Percentiles rank a stretch among this genome's conserved stretches.
phyloP scores from a whole-genome alignment of 305 asterid species.

The Fraxinus floribunda region DNA sequence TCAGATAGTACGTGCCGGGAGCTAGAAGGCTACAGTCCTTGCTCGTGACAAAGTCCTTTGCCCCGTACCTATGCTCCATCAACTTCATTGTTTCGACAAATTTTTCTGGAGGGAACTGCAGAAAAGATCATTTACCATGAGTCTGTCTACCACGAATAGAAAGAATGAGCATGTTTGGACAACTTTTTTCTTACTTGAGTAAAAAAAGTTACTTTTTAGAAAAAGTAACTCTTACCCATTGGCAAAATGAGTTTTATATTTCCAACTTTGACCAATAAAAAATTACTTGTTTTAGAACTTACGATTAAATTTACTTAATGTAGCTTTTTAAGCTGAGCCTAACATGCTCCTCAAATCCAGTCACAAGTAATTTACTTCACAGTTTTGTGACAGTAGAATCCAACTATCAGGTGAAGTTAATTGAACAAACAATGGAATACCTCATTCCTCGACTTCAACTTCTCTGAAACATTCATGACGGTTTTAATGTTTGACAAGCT shows the following conservation, averaged over 20 bases:
- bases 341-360: neutral
- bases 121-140: neutral
- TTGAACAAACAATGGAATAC: constrained; percentile 30
- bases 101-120: constrained; percentile 81
- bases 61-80: constrained; percentile 97
- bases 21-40: constrained; percentile 84
- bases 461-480: constrained; percentile 67
- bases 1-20: constrained; percentile 85
- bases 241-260: neutral
- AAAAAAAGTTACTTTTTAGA: neutral
- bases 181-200: neutral
- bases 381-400: neutral
- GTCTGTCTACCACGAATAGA: neutral
- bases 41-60: constrained; percentile 73
- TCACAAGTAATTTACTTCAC: neutral
- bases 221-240: neutral
- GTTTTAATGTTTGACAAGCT: constrained; percentile 76
- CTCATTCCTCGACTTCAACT: constrained; percentile 86
- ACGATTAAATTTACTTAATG: neutral
- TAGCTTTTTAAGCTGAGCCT: neutral
- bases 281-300: neutral
- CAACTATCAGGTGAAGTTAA: neutral
- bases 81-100: constrained; percentile 74
- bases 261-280: neutral
- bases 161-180: neutral